A percentile compares a stretch with the other conserved stretches of the same genome.
Conservation (phyloP, 2,329 filamentous ascomycete genomes). For the Colletotrichum coccodes region DNA sequence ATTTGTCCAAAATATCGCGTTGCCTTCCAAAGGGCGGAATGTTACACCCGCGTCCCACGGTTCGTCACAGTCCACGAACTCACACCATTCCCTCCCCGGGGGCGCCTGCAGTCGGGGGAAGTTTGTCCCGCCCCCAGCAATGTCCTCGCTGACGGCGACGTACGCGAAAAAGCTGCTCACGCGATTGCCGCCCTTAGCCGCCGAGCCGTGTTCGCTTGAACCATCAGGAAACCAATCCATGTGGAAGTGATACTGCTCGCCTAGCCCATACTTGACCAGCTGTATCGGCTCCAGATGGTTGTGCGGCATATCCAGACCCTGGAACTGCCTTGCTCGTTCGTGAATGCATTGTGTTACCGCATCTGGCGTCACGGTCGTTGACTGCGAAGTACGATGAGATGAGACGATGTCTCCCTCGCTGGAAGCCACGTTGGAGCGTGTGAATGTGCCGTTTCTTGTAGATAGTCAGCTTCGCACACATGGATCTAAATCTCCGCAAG, state of each 20-base stretch:
- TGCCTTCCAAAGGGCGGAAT: slow-evolving; percentile 48
- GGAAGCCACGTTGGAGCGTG: slow-evolving; percentile 45
- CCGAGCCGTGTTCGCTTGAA: slow-evolving; percentile 35
- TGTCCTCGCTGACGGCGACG: slow-evolving; percentile 45
- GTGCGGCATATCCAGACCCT: slow-evolving; percentile 47
- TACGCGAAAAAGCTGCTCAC: slow-evolving; percentile 53
- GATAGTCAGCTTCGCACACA: background rate
- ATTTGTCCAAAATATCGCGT: slow-evolving; percentile 54
- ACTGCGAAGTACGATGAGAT: slow-evolving; percentile 47
- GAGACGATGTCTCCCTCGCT: slow-evolving; percentile 41
- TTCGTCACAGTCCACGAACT: slow-evolving; percentile 51
- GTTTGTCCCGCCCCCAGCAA: slow-evolving; percentile 52
- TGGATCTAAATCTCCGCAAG: background rate
- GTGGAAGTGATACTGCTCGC: slow-evolving; percentile 52
- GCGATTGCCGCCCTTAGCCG: slow-evolving; percentile 48
- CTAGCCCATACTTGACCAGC: slow-evolving; percentile 49
- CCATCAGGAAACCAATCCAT: slow-evolving; percentile 51
- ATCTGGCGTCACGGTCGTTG: slow-evolving; percentile 48
- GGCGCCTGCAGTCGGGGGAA: slow-evolving; percentile 49
- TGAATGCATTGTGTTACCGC: slow-evolving; percentile 49
- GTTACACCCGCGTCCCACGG: slow-evolving; percentile 51
- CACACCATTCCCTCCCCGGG: slow-evolving; percentile 48
- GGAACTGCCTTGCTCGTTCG: slow-evolving; percentile 49
- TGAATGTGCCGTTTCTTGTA: slow-evolving; percentile 47
- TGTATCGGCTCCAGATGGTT: slow-evolving; percentile 50